Evolutionary conservation across 768 basidiomycete genomes (phyloP).

Genomic region (Auricularia cornea): DNA sequence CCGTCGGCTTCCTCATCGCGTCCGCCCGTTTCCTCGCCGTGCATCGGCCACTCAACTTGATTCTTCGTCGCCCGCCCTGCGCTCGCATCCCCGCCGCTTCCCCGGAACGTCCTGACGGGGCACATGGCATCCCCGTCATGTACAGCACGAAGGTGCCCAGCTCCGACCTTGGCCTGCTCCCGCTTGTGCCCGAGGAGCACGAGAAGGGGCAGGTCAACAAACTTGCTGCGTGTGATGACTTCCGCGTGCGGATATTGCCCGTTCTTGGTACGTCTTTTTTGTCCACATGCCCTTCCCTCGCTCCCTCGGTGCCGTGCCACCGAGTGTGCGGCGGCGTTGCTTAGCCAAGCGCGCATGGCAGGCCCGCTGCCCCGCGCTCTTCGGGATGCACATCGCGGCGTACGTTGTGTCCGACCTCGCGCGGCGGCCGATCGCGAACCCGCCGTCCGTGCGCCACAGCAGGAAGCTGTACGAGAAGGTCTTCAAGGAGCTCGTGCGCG

Average conservation of each 20-base stretch:
- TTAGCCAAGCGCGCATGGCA: no score
- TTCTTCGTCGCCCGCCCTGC: no score
- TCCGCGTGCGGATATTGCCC: slow-evolving; percentile 87
- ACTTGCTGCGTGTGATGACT: slow-evolving; percentile 84
- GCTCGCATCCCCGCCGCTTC: no score
- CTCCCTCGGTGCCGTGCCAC: not conserved
- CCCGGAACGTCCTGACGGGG: no score
- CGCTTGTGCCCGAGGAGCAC: slow-evolving; percentile 85
- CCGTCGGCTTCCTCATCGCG: no score
- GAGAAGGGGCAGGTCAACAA: slow-evolving; percentile 83
- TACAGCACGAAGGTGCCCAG: slow-evolving; percentile 89
- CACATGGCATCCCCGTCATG: slow-evolving; percentile 82
- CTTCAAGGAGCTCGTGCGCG: no score
- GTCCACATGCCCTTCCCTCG: not conserved
- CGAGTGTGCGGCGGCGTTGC: not conserved
- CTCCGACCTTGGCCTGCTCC: slow-evolving; percentile 78
- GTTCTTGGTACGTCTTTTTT: slow-evolving; percentile 55
- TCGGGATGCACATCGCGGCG: slow-evolving; percentile 87
- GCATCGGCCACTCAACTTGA: no score
- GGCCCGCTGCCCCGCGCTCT: slow-evolving; percentile 61
- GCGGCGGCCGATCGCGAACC: no score
- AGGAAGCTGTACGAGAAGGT: slow-evolving; percentile 66
- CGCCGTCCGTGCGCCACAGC: slow-evolving; percentile 78
- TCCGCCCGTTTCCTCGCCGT: no score
- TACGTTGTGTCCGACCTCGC: slow-evolving; percentile 84